A percentile compares a stretch with the other conserved stretches of the same genome.
Evolutionary conservation across 768 basidiomycete species (phyloP).

Genomic region (Xerocomellus intermedius): DNA sequence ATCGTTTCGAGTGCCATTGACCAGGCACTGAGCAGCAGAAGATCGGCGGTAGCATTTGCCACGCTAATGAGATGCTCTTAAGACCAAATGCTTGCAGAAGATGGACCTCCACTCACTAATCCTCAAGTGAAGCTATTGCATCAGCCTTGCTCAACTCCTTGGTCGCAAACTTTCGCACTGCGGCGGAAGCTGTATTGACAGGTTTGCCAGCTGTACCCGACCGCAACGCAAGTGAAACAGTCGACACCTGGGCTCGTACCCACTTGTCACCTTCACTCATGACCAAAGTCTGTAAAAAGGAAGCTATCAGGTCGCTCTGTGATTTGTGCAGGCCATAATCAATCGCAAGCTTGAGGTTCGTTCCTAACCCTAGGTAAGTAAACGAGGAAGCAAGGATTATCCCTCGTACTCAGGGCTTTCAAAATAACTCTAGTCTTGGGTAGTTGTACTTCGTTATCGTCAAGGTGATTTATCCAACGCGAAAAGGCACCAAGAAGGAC

Average conservation of each 20-base stretch:
- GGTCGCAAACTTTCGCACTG: slow-evolving; percentile 86
- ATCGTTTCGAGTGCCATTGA: slow-evolving; percentile 57
- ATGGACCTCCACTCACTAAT: slow-evolving; percentile 66
- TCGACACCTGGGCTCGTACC: slow-evolving; percentile 70
- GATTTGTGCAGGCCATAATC: slow-evolving; percentile 81
- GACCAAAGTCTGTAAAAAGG: slow-evolving; percentile 90
- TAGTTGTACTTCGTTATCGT: slow-evolving; percentile 73
- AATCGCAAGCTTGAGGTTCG: slow-evolving; percentile 89
- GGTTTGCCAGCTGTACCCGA: slow-evolving; percentile 69
- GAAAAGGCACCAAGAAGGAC: slow-evolving; percentile 87
- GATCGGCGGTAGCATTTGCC: slow-evolving; percentile 85
- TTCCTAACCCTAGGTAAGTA: slow-evolving; percentile 67
- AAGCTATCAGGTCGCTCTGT: slow-evolving; percentile 83
- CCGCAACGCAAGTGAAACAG: slow-evolving; percentile 67
- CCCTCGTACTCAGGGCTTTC: slow-evolving; percentile 69
- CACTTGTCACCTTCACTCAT: slow-evolving; percentile 96
- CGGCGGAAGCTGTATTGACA: slow-evolving; percentile 67
- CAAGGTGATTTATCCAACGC: slow-evolving; percentile 85
- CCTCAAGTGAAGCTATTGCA: slow-evolving; percentile 79
- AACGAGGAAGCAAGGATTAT: slow-evolving; percentile 73
- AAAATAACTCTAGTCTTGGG: slow-evolving; percentile 67
- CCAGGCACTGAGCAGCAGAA: slow-evolving; percentile 84
- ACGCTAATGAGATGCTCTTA: slow-evolving; percentile 46
- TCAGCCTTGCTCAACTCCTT: slow-evolving; percentile 78
- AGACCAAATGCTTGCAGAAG: background rate